Evolutionary conservation across 495 filamentous ascomycete species (phyloP), one percentile per base, ranked within the genome.

Genomic region (Xylaria intraflava): DNA sequence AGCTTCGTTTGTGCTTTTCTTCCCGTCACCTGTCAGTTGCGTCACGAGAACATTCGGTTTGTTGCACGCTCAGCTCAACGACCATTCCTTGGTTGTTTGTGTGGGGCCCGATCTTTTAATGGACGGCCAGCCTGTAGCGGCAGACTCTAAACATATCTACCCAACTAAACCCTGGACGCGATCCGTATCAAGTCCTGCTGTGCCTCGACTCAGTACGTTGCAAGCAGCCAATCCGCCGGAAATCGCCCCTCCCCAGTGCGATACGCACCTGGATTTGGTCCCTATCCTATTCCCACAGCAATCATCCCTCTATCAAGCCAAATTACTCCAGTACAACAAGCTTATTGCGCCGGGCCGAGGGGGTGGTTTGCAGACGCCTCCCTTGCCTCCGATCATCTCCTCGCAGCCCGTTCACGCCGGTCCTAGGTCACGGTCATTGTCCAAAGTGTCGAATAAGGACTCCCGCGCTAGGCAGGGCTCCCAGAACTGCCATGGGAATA

Each of bases 401-500:
- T 62, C 71, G 49, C 71, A 75, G 52, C 68, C 74, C 58, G 65
- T 71, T 60, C 73, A 77, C 63, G 66, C 71, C 58, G 67, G 71
- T 49, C 64, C 74, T 49, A 66, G 77, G 51, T 73, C 76, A 55
- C 67, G 75, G 36, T 78, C 78, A 16, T 72, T 71, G 45, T 76
- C 75, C 59, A 77, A 78, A 57, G 72, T 72, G 69, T 77, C 72
- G 53, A 71, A 66, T 66, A 77, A 75, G 60, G 69, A 80, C 51
- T 57, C 62, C 41, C 68, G 71, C 61, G 58, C 66, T 40, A 65
- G 70, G 55, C 59, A 70, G 62, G 56, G 62, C 66, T 62, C 60
- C 53, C 74, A 74, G 65, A 76, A 65, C 70, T 74, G 78, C 74
- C 77, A 82, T 82, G 78, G 77, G 78, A 78, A 73, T 78, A 79